A percentile compares a stretch with the other conserved stretches of the same genome.
Evolutionary conservation across 306 rosid species (phyloP).

Genomic region (Carpinus fangiana): DNA sequence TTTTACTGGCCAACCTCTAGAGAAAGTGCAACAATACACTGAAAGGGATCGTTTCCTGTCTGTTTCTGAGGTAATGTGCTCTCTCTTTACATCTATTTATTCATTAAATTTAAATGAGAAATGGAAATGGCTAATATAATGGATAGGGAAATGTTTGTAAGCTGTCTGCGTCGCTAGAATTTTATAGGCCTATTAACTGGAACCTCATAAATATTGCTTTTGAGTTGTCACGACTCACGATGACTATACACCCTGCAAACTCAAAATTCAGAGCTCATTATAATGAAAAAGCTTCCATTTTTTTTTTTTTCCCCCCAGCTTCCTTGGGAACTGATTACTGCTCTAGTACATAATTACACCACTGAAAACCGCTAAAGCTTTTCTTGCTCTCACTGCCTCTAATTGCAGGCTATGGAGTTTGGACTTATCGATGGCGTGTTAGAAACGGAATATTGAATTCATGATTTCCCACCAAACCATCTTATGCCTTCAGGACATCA

Average conservation of each 20-base stretch:
- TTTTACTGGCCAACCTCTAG: constrained; percentile 86
- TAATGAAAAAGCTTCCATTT: background rate
- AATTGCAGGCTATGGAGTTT: constrained; percentile 85
- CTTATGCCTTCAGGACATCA: constrained; percentile 4
- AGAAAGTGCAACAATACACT: constrained; percentile 84
- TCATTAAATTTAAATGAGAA: background rate
- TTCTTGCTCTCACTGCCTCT: constrained; percentile 6
- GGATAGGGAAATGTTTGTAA: background rate
- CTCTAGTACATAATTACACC: background rate
- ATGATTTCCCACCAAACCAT: constrained; percentile 11
- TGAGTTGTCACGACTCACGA: background rate
- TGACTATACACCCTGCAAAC: constrained; percentile 3
- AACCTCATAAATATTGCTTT: background rate
- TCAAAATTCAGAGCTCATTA: background rate
- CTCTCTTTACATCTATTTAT: background rate
- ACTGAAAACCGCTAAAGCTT: background rate
- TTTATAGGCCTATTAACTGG: background rate
- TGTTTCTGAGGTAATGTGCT: constrained; percentile 68
- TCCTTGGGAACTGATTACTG: background rate
- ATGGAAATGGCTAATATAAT: background rate
- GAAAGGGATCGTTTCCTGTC: constrained; percentile 93
- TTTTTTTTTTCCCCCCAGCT: background rate
- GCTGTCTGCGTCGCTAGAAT: background rate
- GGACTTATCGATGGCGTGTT: constrained; percentile 86
- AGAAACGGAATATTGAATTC: constrained; percentile 81